Evolutionary conservation across 257 asterid genomes (phyloP).

Genomic region (Fraxinus quadrangulata): DNA sequence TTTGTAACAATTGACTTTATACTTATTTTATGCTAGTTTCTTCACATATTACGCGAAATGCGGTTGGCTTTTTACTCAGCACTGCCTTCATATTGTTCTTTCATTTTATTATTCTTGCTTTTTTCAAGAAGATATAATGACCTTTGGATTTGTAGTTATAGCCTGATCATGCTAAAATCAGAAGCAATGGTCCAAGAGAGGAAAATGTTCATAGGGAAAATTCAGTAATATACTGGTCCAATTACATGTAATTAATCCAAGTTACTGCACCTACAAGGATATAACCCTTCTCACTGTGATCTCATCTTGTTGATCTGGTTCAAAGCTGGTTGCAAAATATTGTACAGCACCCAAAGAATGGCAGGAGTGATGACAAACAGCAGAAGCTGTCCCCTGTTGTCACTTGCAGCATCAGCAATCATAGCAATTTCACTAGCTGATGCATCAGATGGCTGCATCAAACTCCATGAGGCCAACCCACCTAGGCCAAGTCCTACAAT

Average conservation of each 20-base stretch:
- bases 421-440: slow-evolving; percentile 54
- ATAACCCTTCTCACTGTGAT: slow-evolving; percentile 39
- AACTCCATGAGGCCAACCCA: slow-evolving; percentile 57
- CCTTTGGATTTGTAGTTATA: slow-evolving; percentile 18
- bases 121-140: neutral
- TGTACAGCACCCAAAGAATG: slow-evolving; percentile 73
- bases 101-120: neutral
- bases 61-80: neutral
- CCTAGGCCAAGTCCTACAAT: slow-evolving; percentile 72
- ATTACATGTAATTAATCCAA: slow-evolving; percentile 26
- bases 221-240: slow-evolving; percentile 18
- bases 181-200: neutral
- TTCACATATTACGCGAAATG: neutral
- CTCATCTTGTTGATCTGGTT: slow-evolving; percentile 89
- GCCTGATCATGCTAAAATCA: neutral
- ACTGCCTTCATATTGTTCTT: neutral
- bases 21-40: neutral
- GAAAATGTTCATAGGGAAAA: slow-evolving; percentile 16
- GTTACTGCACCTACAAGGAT: neutral
- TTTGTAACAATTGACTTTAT: too few relatives aligned
- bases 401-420: slow-evolving; percentile 59
- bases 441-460: slow-evolving; percentile 56
- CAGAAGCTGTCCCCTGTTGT: slow-evolving; percentile 81
- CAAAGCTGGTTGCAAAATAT: slow-evolving; percentile 90
- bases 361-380: slow-evolving; percentile 88